A percentile compares a stretch with the other conserved stretches of the same genome.
phyloP scores from a whole-genome alignment of 2,329 filamentous ascomycete species.

The Colletotrichum tropicale region DNA sequence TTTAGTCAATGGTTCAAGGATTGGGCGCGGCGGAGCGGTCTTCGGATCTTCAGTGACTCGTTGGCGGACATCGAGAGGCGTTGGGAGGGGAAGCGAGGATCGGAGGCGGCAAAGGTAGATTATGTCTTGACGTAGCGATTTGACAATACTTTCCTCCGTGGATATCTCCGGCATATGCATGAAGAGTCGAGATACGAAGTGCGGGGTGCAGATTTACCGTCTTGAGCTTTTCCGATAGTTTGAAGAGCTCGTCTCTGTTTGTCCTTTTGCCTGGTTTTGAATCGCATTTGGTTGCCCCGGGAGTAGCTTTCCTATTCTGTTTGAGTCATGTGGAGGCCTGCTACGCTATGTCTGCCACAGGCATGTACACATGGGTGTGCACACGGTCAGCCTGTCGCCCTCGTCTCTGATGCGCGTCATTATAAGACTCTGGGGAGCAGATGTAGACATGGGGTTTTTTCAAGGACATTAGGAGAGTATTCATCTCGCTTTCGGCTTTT shows the following conservation, averaged over 20 bases:
- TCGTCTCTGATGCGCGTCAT: neutral
- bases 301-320: neutral
- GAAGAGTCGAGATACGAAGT: neutral
- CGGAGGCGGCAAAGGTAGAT: neutral
- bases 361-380: neutral
- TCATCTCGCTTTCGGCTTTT: neutral
- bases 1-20: slow-evolving; percentile 37
- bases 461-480: neutral
- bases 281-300: neutral
- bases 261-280: neutral
- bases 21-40: slow-evolving; percentile 30
- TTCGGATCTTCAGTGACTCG: slow-evolving; percentile 33
- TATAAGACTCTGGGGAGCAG: neutral
- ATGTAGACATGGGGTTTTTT: neutral
- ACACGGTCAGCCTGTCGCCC: neutral
- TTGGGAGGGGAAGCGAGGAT: slow-evolving; percentile 30
- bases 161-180: neutral
- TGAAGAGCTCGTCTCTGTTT: neutral
- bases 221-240: neutral
- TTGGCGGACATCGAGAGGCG: slow-evolving; percentile 27
- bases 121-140: neutral
- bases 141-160: neutral
- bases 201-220: neutral
- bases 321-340: neutral
- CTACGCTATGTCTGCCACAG: neutral